Percentiles rank a stretch among this genome's conserved stretches.
Conservation (phyloP, 805 yeast species). For the Hanseniaspora taiwanica region DNA sequence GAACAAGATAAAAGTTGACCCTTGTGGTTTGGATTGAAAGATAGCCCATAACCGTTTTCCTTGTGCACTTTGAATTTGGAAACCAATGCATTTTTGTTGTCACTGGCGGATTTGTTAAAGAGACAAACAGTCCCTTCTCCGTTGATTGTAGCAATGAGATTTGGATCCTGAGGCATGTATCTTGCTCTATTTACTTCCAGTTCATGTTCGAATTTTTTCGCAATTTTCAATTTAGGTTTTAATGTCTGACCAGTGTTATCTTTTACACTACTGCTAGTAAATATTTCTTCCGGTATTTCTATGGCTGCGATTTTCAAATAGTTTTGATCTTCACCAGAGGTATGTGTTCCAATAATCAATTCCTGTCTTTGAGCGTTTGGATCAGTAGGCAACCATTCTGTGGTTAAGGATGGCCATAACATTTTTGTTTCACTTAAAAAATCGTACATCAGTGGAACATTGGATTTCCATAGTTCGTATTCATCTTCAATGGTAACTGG, state of each 20-base stretch:
- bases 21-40: constrained; percentile 40
- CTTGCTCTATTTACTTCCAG: constrained; percentile 66
- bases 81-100: constrained; percentile 16
- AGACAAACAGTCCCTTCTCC: constrained; percentile 51
- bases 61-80: constrained; percentile 28
- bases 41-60: constrained; percentile 62
- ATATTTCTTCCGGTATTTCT: constrained; percentile 36
- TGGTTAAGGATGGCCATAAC: constrained; percentile 71
- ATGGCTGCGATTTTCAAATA: constrained; percentile 54
- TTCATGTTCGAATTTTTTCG: constrained; percentile 45
- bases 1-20: constrained; percentile 48
- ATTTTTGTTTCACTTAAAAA: constrained; percentile 69
- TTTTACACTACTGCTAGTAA: constrained; percentile 12
- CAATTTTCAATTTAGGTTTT: constrained; percentile 41
- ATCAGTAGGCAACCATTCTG: constrained; percentile 57
- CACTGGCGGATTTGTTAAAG: constrained; percentile 27
- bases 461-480: constrained; percentile 68
- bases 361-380: constrained; percentile 27
- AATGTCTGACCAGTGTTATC: constrained; percentile 10
- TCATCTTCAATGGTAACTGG: constrained; percentile 34
- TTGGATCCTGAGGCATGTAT: constrained; percentile 48
- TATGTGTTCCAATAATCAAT: constrained; percentile 57
- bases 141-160: constrained; percentile 48
- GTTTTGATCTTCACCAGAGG: constrained; percentile 55
- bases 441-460: constrained; percentile 72